Base-by-base conservation (phyloP, 1,284 basidiomycete genomes). In the Ustilago sp. region DNA sequence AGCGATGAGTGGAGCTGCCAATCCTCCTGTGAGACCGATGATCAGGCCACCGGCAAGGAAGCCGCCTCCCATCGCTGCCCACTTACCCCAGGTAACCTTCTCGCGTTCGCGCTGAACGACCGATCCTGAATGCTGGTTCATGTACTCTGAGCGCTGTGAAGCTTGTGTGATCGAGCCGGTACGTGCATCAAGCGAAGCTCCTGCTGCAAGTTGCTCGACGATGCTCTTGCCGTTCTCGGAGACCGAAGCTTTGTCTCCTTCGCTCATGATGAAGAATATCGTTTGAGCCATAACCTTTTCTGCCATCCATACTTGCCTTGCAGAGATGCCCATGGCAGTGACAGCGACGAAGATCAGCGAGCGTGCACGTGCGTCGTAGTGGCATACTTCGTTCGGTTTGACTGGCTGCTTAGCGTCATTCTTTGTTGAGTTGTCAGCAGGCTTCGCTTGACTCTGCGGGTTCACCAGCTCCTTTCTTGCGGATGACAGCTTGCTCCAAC, bases 221-320 rank as follows among this genome's bases (percentile, higher is more conserved):
- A 80, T 78, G 28, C 81, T 77, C 45, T 71, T 77, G 59, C 80
- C 75, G 38, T 68, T 65, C 55, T 74, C 61, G 28, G 67, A 70
- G 8, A 62, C 65, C 28, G 81, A 76, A 3, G 66, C 77, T 28
- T 55, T 62, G 32, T 77, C 65, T 13, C 79, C 73, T 38, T 81
- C 74, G 52, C 63, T 60, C 74, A 83, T 77, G 70, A 83, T 79
- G 43, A 83, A 83, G 54, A 73, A 81, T 60, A 83, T 79, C 23
- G 79, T 77, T 59, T 83, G 80, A 15, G 79, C 80, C 59, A 83
- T 57, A 6, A 80, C 76, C 61, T 83, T 83, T 41, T 83, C 82
- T 8, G 79, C 82, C 68, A 69, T 62, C 68, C 68, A 80, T 8
- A 81, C 66, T 15, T 82, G 73, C 9, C 50, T 32, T 34, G 68